Evolutionary conservation across 106 monocot species (phyloP).

Genomic region (Dendrobium catenatum): DNA sequence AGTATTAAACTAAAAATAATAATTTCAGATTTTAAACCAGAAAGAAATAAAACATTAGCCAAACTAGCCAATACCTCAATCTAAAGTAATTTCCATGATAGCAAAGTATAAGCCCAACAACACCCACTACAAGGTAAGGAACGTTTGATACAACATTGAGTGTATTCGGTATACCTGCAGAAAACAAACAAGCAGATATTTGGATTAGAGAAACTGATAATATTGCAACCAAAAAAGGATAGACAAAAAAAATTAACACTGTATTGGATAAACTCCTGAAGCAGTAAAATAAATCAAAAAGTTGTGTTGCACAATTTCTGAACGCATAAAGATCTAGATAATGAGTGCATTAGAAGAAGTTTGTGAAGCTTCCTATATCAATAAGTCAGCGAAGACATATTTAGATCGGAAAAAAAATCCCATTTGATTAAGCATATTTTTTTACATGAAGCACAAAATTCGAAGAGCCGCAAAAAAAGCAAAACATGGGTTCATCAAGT

Average conservation of each 20-base stretch:
- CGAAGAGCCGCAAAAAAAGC: not conserved
- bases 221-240: not conserved
- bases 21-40: not conserved
- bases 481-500: not conserved
- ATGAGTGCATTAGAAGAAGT: not conserved
- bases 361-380: not conserved
- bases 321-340: not conserved
- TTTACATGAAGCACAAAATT: not conserved
- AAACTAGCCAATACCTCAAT: constrained; percentile 41
- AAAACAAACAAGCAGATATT: not conserved
- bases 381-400: not conserved
- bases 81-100: constrained; percentile 60
- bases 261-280: not conserved
- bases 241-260: not conserved
- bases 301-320: not conserved
- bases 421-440: not conserved
- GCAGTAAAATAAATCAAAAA: not conserved
- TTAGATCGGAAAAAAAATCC: not conserved
- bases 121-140: constrained; percentile 79
- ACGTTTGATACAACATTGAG: constrained; percentile 93
- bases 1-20: not conserved
- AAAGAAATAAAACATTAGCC: not conserved
- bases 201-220: not conserved
- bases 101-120: constrained; percentile 77
- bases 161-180: constrained; percentile 94